These are phyloP conservation scores for Cyclaneusma minus DNA, from an alignment of 2,329 filamentous ascomycete species.

Conservation along the genomic window DNA sequence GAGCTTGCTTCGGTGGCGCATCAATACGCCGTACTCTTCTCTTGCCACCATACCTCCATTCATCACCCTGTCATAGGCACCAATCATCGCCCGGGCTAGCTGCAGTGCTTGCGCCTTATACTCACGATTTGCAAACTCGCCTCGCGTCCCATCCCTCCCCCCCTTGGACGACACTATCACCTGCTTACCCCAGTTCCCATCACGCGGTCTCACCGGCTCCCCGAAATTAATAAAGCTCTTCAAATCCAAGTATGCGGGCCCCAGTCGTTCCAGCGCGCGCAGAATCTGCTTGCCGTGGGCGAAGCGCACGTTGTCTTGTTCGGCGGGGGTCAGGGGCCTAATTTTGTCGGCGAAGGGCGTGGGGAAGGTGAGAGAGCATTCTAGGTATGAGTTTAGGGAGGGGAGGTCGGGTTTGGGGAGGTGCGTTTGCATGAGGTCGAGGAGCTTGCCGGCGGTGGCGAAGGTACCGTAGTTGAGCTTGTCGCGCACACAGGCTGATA, in stretches of 20 bases:
- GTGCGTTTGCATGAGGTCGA: slow-evolving; percentile 43
- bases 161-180: slow-evolving; percentile 1
- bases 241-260: slow-evolving; percentile 13
- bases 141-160: no score
- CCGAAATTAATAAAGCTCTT: slow-evolving; percentile 12
- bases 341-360: slow-evolving; percentile 1
- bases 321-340: slow-evolving; percentile 1
- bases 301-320: slow-evolving; percentile 4
- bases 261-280: slow-evolving; percentile 30
- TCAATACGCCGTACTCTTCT: slow-evolving; percentile 5
- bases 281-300: slow-evolving; percentile 34
- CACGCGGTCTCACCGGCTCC: slow-evolving; percentile 4
- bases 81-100: slow-evolving; percentile 17
- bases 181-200: background rate
- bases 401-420: slow-evolving; percentile 31
- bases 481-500: slow-evolving; percentile 61
- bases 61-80: slow-evolving; percentile 18
- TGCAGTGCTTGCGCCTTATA: slow-evolving; percentile 8
- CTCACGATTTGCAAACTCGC: no score
- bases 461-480: slow-evolving; percentile 60
- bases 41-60: slow-evolving; percentile 12
- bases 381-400: slow-evolving; percentile 38
- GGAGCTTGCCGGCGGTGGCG: slow-evolving; percentile 43
- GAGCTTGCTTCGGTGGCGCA: slow-evolving; percentile 16
- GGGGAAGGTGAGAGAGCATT: slow-evolving; percentile 8